Evolutionary conservation across 2,329 filamentous ascomycete genomes (phyloP).

Genomic region (Cladorrhinum sp.): DNA sequence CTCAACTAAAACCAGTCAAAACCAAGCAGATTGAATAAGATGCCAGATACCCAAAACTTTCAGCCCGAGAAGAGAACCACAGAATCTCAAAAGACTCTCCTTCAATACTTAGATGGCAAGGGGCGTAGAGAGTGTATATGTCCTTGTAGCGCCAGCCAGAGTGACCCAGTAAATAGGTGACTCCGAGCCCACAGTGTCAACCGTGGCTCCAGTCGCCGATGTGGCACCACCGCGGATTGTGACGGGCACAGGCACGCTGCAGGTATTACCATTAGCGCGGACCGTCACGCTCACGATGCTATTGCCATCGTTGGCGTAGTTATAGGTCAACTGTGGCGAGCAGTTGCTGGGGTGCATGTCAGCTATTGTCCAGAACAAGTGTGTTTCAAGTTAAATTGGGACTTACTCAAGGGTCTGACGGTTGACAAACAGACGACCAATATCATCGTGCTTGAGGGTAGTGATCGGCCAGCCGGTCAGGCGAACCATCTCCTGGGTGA

Average conservation of each 20-base stretch:
- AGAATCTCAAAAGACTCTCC: not conserved
- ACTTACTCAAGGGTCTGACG: slow-evolving; percentile 50
- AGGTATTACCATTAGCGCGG: slow-evolving; percentile 47
- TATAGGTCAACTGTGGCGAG: slow-evolving; percentile 47
- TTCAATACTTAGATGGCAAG: not conserved
- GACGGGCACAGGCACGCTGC: slow-evolving; percentile 50
- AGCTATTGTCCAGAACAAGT: not conserved
- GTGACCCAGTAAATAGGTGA: slow-evolving; percentile 50
- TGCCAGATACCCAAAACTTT: too few relatives aligned
- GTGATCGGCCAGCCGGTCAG: slow-evolving; percentile 49
- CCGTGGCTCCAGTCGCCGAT: slow-evolving; percentile 41
- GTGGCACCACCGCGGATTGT: slow-evolving; percentile 48
- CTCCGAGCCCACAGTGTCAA: slow-evolving; percentile 54
- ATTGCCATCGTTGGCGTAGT: slow-evolving; percentile 39
- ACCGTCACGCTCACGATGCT: slow-evolving; percentile 51
- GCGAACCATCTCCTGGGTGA: slow-evolving; percentile 52
- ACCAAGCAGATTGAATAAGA: too few relatives aligned
- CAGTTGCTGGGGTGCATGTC: slow-evolving; percentile 36
- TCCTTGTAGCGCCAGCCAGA: slow-evolving; percentile 43
- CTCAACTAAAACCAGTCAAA: too few relatives aligned
- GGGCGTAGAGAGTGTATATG: slow-evolving; percentile 33
- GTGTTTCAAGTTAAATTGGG: not conserved
- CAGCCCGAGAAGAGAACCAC: not conserved
- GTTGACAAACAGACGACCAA: slow-evolving; percentile 48
- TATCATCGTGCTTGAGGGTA: slow-evolving; percentile 55